Evolutionary conservation across 108 stramenopile species (phyloP), one percentile per base, ranked within the genome.

Genomic region (Seminavis robusta): DNA sequence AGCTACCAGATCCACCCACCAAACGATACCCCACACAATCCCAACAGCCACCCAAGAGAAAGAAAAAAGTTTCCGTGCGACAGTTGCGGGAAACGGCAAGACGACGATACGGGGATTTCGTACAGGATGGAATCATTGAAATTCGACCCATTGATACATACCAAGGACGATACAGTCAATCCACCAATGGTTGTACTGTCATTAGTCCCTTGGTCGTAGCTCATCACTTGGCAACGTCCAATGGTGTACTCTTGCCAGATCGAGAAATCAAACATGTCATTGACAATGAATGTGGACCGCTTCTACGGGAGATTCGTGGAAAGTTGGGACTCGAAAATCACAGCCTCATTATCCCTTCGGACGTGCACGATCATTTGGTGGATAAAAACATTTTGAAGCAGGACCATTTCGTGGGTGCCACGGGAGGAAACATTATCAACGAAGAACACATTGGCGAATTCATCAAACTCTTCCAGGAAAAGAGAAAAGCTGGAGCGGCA

Each of bases 351-450:
- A 85, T 94, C 57, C 93, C 93, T 6, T 80, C 78, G 23, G 93
- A 94, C 69, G 93, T 94, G 25, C 93, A 94, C 67, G 93, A 94
- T 66, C 81, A 89, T 60, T 59, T 94, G 43, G 89, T 94, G 0
- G 93, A 94, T 75, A 56, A 79, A 33, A 73, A 85, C 33, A 59
- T 94, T 8, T 65, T 94, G 46, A 63, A 63, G 21, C 93, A 90
- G 57, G 72, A 89, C 49, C 78, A 73, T 47, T 94, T 94, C 73
- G 87, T 83, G 8, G 93, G 93, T 39, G 89, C 75, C 20, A 74
- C 76, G 24, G 93, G 93, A 16, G 93, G 93, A 4, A 85, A 91
- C 53, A 80, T 94, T 21, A 40, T 88, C 40, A 64, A 87, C 49
- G 28, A 54, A 0, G 54, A 57, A 0, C 93, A 94, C 63, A 26